Conservation (phyloP, 257 asterid species). For the Paulownia fortunei region DNA sequence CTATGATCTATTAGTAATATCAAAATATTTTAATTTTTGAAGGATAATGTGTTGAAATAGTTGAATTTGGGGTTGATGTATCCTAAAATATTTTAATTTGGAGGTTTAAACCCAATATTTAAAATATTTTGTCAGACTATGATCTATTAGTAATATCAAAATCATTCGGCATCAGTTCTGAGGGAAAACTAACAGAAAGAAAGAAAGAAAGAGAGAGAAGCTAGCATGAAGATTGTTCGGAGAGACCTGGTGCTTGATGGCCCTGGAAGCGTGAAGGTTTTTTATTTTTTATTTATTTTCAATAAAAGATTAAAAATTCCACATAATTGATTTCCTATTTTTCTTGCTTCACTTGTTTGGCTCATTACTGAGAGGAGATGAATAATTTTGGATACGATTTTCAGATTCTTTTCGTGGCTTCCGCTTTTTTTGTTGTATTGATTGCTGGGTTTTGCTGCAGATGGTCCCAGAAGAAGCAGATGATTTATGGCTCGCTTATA, state of each 20-base stretch:
- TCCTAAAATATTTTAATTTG: too few relatives aligned
- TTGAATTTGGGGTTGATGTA: too few relatives aligned
- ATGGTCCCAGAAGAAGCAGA: conserved; percentile 92
- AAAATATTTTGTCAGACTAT: too few relatives aligned
- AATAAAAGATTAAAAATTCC: too few relatives aligned
- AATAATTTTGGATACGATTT: neutral
- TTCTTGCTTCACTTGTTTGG: neutral
- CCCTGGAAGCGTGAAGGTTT: conserved; percentile 93
- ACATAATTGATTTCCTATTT: too few relatives aligned
- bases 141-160: too few relatives aligned
- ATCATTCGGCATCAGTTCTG: neutral
- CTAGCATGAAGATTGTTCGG: conserved; percentile 87
- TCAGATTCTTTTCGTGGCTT: neutral
- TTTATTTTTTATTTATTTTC: neutral
- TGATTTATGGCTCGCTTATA: conserved; percentile 89
- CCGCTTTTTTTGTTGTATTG: conserved; percentile 14
- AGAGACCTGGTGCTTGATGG: conserved; percentile 59
- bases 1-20: too few relatives aligned
- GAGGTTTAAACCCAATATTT: too few relatives aligned
- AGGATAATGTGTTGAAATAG: too few relatives aligned
- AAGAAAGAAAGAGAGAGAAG: neutral
- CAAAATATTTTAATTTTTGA: too few relatives aligned
- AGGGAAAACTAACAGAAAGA: neutral
- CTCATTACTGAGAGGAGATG: too few relatives aligned
- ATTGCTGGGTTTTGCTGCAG: conserved; percentile 47